Evolutionary conservation across 345 rosid genomes (phyloP).

Genomic region (Arabidopsis arenosa): DNA sequence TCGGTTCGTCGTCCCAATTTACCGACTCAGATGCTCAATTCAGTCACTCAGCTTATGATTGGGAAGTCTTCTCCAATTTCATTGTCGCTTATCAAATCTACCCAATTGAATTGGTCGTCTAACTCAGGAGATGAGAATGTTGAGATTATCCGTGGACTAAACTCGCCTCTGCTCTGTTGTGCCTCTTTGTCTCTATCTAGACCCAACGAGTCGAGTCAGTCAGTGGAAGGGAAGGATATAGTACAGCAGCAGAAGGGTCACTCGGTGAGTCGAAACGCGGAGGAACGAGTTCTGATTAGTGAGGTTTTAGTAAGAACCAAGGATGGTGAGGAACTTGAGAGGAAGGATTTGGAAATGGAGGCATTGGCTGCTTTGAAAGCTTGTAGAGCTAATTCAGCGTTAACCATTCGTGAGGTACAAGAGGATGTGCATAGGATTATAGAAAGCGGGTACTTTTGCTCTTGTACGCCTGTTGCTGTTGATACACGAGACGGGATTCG

Average conservation of each 20-base stretch:
- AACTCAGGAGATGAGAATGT: background rate
- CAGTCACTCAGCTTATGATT: conserved; percentile 38
- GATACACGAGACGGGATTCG: conserved; percentile 93
- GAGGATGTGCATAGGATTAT: conserved; percentile 95
- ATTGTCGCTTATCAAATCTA: conserved; percentile 49
- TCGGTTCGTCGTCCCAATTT: conserved; percentile 23
- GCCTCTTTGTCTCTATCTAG: conserved; percentile 56
- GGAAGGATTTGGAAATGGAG: conserved; percentile 86
- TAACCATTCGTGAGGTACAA: conserved; percentile 82
- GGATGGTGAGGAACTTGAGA: conserved; percentile 93
- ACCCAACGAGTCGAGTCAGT: conserved; percentile 48
- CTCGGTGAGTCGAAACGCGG: conserved; percentile 55
- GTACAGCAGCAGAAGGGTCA: conserved; percentile 58
- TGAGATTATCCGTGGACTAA: background rate
- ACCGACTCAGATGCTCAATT: conserved; percentile 43
- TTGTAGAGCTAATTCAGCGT: conserved; percentile 84
- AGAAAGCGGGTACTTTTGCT: conserved; percentile 82
- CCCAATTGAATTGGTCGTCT: conserved; percentile 31
- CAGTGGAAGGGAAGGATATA: conserved; percentile 40
- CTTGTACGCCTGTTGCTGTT: conserved; percentile 90
- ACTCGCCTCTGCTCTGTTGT: conserved; percentile 57
- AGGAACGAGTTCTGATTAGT: conserved; percentile 88
- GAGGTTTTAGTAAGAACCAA: conserved; percentile 92
- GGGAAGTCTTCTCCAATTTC: conserved; percentile 53
- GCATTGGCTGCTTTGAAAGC: conserved; percentile 85